phyloP scores from a whole-genome alignment of 495 filamentous ascomycete species.

The Penicillium cataractarum region DNA sequence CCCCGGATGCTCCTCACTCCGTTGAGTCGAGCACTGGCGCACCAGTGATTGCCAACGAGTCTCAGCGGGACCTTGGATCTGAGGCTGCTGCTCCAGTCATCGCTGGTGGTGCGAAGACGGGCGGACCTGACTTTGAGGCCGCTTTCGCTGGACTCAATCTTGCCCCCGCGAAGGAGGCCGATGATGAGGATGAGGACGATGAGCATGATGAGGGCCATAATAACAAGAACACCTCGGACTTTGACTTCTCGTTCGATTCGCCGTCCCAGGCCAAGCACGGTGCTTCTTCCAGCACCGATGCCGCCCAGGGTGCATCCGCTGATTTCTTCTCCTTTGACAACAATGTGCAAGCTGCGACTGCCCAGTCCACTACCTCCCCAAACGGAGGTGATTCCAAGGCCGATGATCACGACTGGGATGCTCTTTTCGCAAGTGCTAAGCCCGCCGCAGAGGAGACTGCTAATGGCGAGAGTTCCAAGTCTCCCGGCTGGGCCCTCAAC shows the following conservation, averaged over 20 bases:
- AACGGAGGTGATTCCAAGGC: constrained; percentile 36
- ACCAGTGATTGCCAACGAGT: constrained; percentile 45
- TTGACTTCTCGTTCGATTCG: constrained; percentile 67
- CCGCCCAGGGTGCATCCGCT: constrained; percentile 28
- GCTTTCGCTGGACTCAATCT: constrained; percentile 81
- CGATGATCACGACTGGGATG: constrained; percentile 82
- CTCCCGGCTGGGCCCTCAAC: constrained; percentile 69
- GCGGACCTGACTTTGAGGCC: constrained; percentile 75
- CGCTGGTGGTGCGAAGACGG: constrained; percentile 34
- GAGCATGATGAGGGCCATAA: constrained; percentile 54
- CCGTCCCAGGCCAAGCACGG: constrained; percentile 40
- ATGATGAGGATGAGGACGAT: constrained; percentile 69
- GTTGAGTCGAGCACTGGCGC: constrained; percentile 45
- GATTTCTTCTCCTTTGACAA: constrained; percentile 53
- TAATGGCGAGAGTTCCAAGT: constrained; percentile 38
- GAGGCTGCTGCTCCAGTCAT: constrained; percentile 22
- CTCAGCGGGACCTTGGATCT: constrained; percentile 27
- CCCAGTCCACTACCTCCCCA: constrained; percentile 27
- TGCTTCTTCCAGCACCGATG: constrained; percentile 24
- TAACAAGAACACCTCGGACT: constrained; percentile 60
- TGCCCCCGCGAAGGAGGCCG: constrained; percentile 67
- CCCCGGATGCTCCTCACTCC: constrained; percentile 52
- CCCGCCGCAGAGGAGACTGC: constrained; percentile 35
- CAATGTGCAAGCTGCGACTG: constrained; percentile 51
- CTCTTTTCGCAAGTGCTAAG: constrained; percentile 74